Percentiles rank a stretch among this genome's conserved stretches.
These are phyloP conservation scores for Fusarium napiforme DNA, from an alignment of 2,329 filamentous ascomycete species.

Conservation along the genomic window DNA sequence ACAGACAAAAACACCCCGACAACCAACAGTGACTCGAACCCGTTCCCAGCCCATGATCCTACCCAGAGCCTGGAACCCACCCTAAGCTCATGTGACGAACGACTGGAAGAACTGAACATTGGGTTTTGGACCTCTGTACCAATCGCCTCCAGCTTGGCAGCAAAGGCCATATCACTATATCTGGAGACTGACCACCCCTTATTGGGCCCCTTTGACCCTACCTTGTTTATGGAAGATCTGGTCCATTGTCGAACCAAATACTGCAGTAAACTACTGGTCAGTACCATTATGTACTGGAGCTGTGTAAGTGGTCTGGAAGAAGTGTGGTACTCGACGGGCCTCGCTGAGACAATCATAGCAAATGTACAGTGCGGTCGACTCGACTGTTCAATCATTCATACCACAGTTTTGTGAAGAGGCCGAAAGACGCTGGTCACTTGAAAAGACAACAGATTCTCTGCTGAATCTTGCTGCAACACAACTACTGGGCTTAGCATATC, in stretches of 20 bases:
- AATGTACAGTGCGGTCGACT: conserved; percentile 16
- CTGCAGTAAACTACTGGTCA: conserved; percentile 15
- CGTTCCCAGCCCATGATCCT: conserved; percentile 1
- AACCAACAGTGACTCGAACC: not conserved
- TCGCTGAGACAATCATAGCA: conserved; percentile 16
- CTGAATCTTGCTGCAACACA: conserved; percentile 47
- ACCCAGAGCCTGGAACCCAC: not conserved
- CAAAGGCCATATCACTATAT: conserved; percentile 51
- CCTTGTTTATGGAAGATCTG: conserved; percentile 51
- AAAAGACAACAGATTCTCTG: conserved; percentile 20
- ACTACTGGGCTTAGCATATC: conserved; percentile 49
- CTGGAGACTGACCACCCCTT: conserved; percentile 53
- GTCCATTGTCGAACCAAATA: conserved; percentile 23
- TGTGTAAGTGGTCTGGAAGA: conserved; percentile 13
- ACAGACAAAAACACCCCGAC: not conserved
- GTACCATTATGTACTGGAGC: conserved; percentile 22
- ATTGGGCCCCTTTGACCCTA: conserved; percentile 50
- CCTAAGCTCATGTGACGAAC: conserved; percentile 37
- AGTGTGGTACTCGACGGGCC: not conserved
- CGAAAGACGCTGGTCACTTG: conserved; percentile 12
- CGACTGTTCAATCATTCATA: not conserved
- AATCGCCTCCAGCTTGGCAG: conserved; percentile 46
- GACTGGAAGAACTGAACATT: conserved; percentile 46
- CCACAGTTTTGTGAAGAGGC: conserved; percentile 19
- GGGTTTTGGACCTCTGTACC: conserved; percentile 50